Conservation (phyloP, 345 rosid species). For the Hibiscus tridactylites region DNA sequence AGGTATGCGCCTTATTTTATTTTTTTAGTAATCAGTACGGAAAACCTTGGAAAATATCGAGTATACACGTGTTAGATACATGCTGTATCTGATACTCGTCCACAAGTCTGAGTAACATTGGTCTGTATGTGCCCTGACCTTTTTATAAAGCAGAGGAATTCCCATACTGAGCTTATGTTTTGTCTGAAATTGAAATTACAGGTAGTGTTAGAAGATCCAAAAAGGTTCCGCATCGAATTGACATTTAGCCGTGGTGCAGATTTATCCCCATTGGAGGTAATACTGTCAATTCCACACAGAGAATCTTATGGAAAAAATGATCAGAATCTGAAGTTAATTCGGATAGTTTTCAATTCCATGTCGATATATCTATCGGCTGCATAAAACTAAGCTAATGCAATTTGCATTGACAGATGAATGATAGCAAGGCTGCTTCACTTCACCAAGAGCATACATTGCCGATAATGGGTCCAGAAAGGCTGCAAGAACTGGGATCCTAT, state of each 20-base stretch:
- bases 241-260: slow-evolving; percentile 98
- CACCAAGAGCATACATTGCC: slow-evolving; percentile 94
- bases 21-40: no score
- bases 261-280: slow-evolving; percentile 89
- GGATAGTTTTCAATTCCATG: neutral
- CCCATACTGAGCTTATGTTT: neutral
- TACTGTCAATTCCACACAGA: neutral
- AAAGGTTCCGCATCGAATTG: slow-evolving; percentile 81
- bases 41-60: no score
- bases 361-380: neutral
- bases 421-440: slow-evolving; percentile 57
- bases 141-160: neutral
- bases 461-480: slow-evolving; percentile 99
- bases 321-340: neutral
- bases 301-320: neutral
- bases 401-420: slow-evolving; percentile 38
- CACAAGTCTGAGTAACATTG: no score
- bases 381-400: neutral
- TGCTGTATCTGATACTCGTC: no score
- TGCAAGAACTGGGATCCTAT: slow-evolving; percentile 81
- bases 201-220: slow-evolving; percentile 81
- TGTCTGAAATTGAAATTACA: slow-evolving; percentile 22
- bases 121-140: neutral
- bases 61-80: no score
- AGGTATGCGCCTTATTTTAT: slow-evolving; percentile 29